Percentiles rank a stretch among this genome's conserved stretches.
phyloP scores from a whole-genome alignment of 164 flowering plant genomes.

The Saururus chinensis region DNA sequence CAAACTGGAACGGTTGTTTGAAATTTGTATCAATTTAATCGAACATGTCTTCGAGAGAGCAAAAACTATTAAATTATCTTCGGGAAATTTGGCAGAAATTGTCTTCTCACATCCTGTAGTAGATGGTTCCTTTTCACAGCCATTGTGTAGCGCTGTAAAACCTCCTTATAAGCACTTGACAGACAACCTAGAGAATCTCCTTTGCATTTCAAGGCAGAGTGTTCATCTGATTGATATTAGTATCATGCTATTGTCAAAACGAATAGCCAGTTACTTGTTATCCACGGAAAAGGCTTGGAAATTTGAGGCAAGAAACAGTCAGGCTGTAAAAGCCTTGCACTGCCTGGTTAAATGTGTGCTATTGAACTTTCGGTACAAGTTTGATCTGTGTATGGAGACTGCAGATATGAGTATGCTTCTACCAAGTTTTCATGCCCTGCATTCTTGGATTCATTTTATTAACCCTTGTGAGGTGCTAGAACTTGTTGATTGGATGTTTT shows the following conservation, averaged over 20 bases:
- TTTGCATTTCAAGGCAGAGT: constrained; percentile 18
- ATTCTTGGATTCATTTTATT: constrained; percentile 35
- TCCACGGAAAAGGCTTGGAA: constrained; percentile 11
- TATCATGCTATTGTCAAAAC: constrained; percentile 31
- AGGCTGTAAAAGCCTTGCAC: constrained; percentile 28
- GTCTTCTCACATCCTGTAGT: constrained; percentile 63
- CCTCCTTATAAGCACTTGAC: constrained; percentile 10
- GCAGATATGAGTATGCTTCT: constrained; percentile 29
- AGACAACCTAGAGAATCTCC: constrained; percentile 19
- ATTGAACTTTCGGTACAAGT: constrained; percentile 28
- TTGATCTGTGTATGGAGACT: constrained; percentile 26
- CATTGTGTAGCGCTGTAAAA: constrained; percentile 17
- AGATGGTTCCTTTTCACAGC: constrained; percentile 21
- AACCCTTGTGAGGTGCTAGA: constrained; percentile 66
- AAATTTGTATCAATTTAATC: constrained; percentile 37
- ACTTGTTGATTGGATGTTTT: constrained; percentile 49
- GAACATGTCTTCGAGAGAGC: constrained; percentile 28
- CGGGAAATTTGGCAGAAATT: constrained; percentile 33
- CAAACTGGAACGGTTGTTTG: constrained; percentile 34
- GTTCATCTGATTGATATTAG: constrained; percentile 34
- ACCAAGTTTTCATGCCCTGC: constrained; percentile 33
- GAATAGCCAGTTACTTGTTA: constrained; percentile 28
- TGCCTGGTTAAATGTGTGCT: constrained; percentile 24
- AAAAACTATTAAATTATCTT: constrained; percentile 8
- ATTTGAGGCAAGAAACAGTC: constrained; percentile 11